Evolutionary conservation across 2,329 filamentous ascomycete species (phyloP).

Genomic region (Fusarium neocosmosporiellum): DNA sequence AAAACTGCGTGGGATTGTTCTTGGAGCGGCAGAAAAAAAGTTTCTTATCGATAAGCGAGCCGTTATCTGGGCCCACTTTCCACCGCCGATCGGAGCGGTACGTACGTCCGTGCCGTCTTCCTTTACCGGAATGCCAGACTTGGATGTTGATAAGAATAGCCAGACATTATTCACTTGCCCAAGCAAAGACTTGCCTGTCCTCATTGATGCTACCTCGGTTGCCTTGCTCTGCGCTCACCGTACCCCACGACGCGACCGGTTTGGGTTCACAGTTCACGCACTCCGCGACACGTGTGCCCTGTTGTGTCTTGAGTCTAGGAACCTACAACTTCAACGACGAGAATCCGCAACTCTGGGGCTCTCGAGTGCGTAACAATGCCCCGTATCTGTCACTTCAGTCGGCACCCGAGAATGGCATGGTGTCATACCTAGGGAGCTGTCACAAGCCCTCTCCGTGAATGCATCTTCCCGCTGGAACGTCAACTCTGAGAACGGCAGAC

Average conservation of each 20-base stretch:
- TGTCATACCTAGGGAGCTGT: conserved; percentile 28
- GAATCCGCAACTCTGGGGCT: neutral
- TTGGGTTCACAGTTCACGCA: conserved; percentile 29
- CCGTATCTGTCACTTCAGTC: neutral
- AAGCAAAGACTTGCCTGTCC: neutral
- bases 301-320: conserved; percentile 25
- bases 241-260: neutral
- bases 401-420: neutral
- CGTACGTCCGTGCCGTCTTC: conserved; percentile 12
- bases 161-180: neutral
- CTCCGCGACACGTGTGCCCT: conserved; percentile 35
- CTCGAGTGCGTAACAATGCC: conserved; percentile 23
- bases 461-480: conserved; percentile 20
- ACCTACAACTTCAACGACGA: conserved; percentile 7
- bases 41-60: conserved; percentile 49
- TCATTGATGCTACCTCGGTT: neutral
- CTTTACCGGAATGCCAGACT: conserved; percentile 2
- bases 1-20: conserved; percentile 39
- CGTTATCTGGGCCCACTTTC: conserved; percentile 20
- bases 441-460: conserved; percentile 18
- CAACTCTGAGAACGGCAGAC: conserved; percentile 12
- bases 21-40: conserved; percentile 37
- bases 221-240: neutral
- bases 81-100: conserved; percentile 6
- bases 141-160: neutral